Percentiles rank a stretch among this genome's conserved stretches.
Conservation (phyloP, 305 asterid genomes). For the Rubia peregrina region DNA sequence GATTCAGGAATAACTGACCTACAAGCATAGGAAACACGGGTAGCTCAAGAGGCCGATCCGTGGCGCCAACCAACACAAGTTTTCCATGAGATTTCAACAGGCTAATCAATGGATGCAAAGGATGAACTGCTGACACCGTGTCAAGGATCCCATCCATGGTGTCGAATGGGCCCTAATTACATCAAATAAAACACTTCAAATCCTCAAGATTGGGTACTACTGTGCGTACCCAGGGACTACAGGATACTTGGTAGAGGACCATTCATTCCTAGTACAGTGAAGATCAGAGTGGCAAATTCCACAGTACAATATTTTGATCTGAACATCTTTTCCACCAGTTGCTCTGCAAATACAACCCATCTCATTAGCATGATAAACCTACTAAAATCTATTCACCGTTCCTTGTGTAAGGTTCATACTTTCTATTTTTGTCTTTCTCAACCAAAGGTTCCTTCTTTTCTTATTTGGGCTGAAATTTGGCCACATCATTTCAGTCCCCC, state of each 20-base stretch:
- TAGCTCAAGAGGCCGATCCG: constrained; percentile 28
- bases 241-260: constrained; percentile 22
- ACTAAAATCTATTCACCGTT: too few relatives aligned
- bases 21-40: constrained; percentile 28
- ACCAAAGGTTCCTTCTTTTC: too few relatives aligned
- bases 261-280: constrained; percentile 23
- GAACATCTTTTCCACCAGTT: constrained; percentile 26
- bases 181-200: background rate
- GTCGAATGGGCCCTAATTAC: constrained; percentile 15
- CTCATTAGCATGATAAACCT: too few relatives aligned
- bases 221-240: constrained; percentile 24
- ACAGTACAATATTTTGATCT: constrained; percentile 22
- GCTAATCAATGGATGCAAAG: constrained; percentile 19
- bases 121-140: constrained; percentile 24
- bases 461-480: too few relatives aligned
- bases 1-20: constrained; percentile 14
- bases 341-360: constrained; percentile 15
- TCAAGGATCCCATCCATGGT: constrained; percentile 27
- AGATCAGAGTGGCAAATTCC: constrained; percentile 31
- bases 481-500: too few relatives aligned
- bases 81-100: constrained; percentile 27
- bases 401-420: too few relatives aligned
- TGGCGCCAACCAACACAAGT: constrained; percentile 23
- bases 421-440: too few relatives aligned
- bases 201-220: background rate